phyloP scores from a whole-genome alignment of 495 filamentous ascomycete species.

The Penicillium egyptiacum region DNA sequence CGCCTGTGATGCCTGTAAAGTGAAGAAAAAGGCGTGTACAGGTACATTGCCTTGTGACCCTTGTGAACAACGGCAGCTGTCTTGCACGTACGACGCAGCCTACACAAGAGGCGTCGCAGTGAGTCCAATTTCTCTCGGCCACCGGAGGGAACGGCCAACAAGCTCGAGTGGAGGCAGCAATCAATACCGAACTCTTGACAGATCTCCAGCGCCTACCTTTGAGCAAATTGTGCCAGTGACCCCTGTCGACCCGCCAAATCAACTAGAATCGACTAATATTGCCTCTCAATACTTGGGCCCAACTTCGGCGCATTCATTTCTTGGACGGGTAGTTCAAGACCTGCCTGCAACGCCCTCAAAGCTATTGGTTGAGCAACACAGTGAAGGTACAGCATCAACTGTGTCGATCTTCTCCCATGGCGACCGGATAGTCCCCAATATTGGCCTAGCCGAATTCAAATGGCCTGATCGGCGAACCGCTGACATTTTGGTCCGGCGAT shows the following conservation, averaged over 20 bases:
- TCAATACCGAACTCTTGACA: background rate
- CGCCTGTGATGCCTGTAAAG: slow-evolving; percentile 30
- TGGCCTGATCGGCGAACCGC: slow-evolving; percentile 25
- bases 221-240: background rate
- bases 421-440: slow-evolving; percentile 21
- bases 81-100: slow-evolving; percentile 27
- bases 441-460: slow-evolving; percentile 16
- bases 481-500: slow-evolving; percentile 24
- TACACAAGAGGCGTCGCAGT: slow-evolving; percentile 27
- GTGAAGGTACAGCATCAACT: background rate
- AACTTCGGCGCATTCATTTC: slow-evolving; percentile 30
- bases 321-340: slow-evolving; percentile 23
- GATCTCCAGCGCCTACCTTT: background rate
- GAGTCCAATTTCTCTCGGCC: slow-evolving; percentile 21
- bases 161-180: background rate
- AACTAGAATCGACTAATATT: slow-evolving; percentile 10
- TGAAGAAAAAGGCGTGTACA: slow-evolving; percentile 32
- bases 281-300: slow-evolving; percentile 29
- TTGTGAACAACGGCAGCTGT: slow-evolving; percentile 18
- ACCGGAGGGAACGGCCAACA: background rate
- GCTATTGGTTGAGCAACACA: slow-evolving; percentile 1
- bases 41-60: slow-evolving; percentile 30
- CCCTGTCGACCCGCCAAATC: background rate
- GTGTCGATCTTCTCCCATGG: slow-evolving; percentile 29
- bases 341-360: slow-evolving; percentile 17